Conservation (phyloP, 768 basidiomycete genomes). For the Gymnopilus dilepis region DNA sequence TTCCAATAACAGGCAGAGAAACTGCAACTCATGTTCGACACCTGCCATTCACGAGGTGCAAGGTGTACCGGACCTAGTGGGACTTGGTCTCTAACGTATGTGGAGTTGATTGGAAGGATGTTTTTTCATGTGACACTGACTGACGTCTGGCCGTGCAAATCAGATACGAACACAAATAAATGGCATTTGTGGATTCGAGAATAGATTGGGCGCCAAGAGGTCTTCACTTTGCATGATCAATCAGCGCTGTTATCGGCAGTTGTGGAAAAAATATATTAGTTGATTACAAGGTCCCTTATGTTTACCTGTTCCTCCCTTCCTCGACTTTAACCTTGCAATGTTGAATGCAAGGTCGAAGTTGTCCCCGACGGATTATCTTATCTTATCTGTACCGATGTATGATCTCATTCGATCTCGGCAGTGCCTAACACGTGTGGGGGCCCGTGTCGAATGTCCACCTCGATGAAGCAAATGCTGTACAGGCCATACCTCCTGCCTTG, state of each 20-base stretch:
- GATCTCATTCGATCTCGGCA: constrained; percentile 4
- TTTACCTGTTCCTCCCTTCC: too few species aligned
- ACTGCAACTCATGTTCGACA: constrained; percentile 8
- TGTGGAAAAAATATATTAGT: too few species aligned
- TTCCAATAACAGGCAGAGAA: constrained; percentile 14
- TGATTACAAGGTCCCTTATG: too few species aligned
- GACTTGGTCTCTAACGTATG: constrained; percentile 16
- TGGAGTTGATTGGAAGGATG: not conserved
- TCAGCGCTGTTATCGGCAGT: too few species aligned
- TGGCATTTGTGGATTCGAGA: too few species aligned
- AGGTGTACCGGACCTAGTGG: constrained; percentile 5
- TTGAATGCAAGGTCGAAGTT: too few species aligned
- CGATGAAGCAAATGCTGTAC: not conserved
- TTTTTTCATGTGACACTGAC: not conserved
- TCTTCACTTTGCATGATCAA: too few species aligned
- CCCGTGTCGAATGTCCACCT: not conserved
- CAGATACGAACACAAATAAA: not conserved
- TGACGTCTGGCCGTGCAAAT: not conserved
- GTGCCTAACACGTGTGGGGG: not conserved
- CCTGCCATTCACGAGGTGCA: constrained; percentile 14
- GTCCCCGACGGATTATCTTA: constrained; percentile 9
- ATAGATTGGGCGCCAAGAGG: too few species aligned
- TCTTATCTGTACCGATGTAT: constrained; percentile 6
- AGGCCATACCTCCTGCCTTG: not conserved
- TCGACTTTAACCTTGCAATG: too few species aligned